Evolutionary conservation across 208 protist genomes (phyloP), one percentile per base, ranked within the genome.

Genomic region (Trypanosoma congolense): DNA sequence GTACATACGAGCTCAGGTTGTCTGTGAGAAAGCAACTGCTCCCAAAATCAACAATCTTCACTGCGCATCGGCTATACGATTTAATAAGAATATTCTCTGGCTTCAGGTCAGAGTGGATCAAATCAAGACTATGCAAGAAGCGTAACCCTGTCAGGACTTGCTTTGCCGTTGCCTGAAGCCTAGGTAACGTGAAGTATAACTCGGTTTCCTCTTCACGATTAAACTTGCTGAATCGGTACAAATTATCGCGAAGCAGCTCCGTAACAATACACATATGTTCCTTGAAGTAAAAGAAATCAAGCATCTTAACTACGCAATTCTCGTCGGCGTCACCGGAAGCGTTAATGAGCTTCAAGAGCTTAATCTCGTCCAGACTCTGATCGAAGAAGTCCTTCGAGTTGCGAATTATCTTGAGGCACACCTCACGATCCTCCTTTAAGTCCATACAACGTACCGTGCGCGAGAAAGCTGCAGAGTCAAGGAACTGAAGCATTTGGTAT

Each of bases 341-440:
- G 48, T 96, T 95, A 26, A 98, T 71, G 21, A 81, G 74, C 19
- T 77, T 61, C n/a, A 98, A 73, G 12, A 97, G 53, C 29, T 93
- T 92, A n/a, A 98, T 83, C 74, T 98, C 95, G 57, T 98, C 95
- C 18, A 98, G 50, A 36, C 70, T 80, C 54, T 97, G 95, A 50
- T 98, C 93, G 47, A 98, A 90, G 60, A 93, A 97, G 42, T 93
- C 87, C 65, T 97, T 97, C 16, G 76, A 87, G 64, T 97, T 96
- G 51, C 92, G 90, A 48, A 97, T 96, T 25, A 98, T 83, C 60
- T 98, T 98, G n/a, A 98, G 65, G 58, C 92, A 97, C 3, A 95
- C 78, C 46, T 74, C 26, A 33, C 61, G 31, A 19, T 75, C 63
- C 25, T 69, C 58, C 45, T 64, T 50, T 52, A 83, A 46, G 62